phyloP scores from a whole-genome alignment of 2,329 filamentous ascomycete species.

The Karstenula rhodostoma region DNA sequence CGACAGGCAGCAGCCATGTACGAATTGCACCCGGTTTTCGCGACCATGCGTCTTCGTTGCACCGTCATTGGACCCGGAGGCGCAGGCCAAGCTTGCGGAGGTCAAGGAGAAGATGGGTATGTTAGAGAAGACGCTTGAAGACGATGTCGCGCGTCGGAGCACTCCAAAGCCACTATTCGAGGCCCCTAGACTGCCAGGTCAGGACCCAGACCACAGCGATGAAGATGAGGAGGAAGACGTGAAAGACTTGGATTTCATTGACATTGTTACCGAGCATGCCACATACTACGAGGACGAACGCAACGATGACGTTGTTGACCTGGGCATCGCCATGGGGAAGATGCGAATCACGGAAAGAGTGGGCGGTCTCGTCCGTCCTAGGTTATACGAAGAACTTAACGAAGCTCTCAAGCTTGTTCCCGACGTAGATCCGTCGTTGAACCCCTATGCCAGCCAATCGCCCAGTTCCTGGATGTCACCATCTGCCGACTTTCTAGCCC shows the following conservation, averaged over 20 bases:
- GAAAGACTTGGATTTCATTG: slow-evolving; percentile 67
- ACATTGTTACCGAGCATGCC: slow-evolving; percentile 69
- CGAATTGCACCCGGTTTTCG: slow-evolving; percentile 66
- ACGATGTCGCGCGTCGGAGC: slow-evolving; percentile 66
- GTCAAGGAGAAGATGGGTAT: slow-evolving; percentile 82
- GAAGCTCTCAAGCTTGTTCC: slow-evolving; percentile 42
- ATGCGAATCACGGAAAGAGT: slow-evolving; percentile 78
- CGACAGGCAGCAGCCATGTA: slow-evolving; percentile 75
- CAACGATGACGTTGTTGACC: slow-evolving; percentile 74
- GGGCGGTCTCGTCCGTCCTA: slow-evolving; percentile 75
- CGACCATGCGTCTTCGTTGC: slow-evolving; percentile 70
- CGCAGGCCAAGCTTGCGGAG: slow-evolving; percentile 74
- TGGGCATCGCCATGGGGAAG: slow-evolving; percentile 75
- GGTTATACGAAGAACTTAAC: slow-evolving; percentile 68
- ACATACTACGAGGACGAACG: slow-evolving; percentile 72
- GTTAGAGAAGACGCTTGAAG: slow-evolving; percentile 73
- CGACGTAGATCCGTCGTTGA: slow-evolving; percentile 14
- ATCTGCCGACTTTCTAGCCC: slow-evolving; percentile 71
- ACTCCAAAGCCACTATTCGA: slow-evolving; percentile 18
- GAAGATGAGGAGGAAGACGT: slow-evolving; percentile 65
- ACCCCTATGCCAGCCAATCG: slow-evolving; percentile 23
- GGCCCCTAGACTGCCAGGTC: slow-evolving; percentile 31
- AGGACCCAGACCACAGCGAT: slow-evolving; percentile 62
- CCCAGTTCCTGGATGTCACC: slow-evolving; percentile 66
- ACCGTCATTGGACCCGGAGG: slow-evolving; percentile 72